Conservation (phyloP, 2,329 filamentous ascomycete species). For the Colletotrichum paranaense region DNA sequence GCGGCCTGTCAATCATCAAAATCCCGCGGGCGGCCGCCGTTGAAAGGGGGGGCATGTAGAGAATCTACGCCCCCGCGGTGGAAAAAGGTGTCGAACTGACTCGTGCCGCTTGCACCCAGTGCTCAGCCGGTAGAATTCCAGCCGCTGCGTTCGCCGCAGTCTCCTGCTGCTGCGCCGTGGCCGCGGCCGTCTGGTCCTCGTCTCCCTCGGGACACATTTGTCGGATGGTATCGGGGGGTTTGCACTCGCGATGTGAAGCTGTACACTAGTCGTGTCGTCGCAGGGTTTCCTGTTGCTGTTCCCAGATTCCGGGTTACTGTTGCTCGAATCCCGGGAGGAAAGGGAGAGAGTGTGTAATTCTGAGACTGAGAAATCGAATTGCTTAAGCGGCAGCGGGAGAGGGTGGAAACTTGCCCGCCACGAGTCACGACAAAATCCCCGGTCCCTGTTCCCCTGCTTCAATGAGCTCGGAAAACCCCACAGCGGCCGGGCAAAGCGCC, state of each 20-base stretch:
- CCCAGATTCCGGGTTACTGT: neutral
- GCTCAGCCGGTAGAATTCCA: conserved; percentile 31
- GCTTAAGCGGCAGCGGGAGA: neutral
- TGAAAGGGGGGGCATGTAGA: neutral
- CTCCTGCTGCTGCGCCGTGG: neutral
- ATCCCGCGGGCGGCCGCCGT: neutral
- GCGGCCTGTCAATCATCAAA: conserved; percentile 6
- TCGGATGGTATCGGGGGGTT: neutral
- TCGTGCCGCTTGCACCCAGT: conserved; percentile 31
- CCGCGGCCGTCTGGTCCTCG: neutral
- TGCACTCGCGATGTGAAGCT: neutral
- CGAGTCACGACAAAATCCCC: conserved; percentile 19
- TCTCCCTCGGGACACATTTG: conserved; percentile 18
- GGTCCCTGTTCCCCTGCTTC: conserved; percentile 20
- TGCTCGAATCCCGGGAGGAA: neutral
- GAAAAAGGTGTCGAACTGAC: conserved; percentile 18
- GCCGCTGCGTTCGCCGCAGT: neutral
- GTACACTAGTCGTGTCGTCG: neutral
- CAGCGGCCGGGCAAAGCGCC: conserved; percentile 28
- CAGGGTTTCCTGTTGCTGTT: neutral
- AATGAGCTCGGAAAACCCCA: neutral
- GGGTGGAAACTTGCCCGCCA: neutral
- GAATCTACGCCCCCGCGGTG: neutral
- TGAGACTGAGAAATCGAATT: neutral
- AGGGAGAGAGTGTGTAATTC: neutral